Percentiles rank a stretch among this genome's conserved stretches.
Evolutionary conservation across 1,139 yeast genomes (phyloP).

Genomic region (Waltiozyma sp.): DNA sequence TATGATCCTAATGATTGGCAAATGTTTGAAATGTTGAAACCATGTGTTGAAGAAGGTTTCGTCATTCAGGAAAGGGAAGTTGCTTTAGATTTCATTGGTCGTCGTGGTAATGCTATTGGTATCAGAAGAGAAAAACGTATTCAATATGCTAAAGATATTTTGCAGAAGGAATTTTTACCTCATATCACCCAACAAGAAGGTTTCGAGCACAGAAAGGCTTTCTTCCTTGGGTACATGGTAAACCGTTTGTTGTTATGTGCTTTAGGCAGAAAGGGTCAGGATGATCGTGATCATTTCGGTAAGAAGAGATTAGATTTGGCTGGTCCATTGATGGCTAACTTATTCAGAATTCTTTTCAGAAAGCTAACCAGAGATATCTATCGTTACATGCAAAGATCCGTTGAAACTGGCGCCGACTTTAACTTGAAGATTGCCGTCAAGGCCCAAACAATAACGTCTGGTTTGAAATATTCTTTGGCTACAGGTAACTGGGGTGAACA

Average conservation of each 20-base stretch:
- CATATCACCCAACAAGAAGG: slow-evolving; percentile 98
- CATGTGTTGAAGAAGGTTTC: slow-evolving; percentile 98
- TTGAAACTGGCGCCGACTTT: slow-evolving; percentile 94
- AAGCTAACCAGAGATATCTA: slow-evolving; percentile 90
- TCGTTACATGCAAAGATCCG: slow-evolving; percentile 98
- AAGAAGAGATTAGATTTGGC: slow-evolving; percentile 96
- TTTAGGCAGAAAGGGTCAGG: slow-evolving; percentile 93
- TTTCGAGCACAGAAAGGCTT: slow-evolving; percentile 92
- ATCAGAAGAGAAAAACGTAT: slow-evolving; percentile 96
- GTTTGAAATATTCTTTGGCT: slow-evolving; percentile 92
- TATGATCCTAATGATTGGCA: slow-evolving; percentile 98
- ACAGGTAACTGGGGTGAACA: slow-evolving; percentile 99
- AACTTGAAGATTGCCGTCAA: slow-evolving; percentile 93
- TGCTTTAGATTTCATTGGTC: slow-evolving; percentile 93
- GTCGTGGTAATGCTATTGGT: slow-evolving; percentile 93
- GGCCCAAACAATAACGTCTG: slow-evolving; percentile 94
- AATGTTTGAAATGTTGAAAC: slow-evolving; percentile 97
- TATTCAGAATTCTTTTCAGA: slow-evolving; percentile 88
- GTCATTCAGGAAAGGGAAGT: slow-evolving; percentile 97
- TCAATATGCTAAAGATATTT: slow-evolving; percentile 91
- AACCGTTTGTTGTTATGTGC: slow-evolving; percentile 92
- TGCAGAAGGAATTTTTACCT: slow-evolving; percentile 92
- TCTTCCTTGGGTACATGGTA: slow-evolving; percentile 95
- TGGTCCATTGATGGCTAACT: slow-evolving; percentile 91
- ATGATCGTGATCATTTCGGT: slow-evolving; percentile 99